Evolutionary conservation across 2,329 filamentous ascomycete species (phyloP), one percentile per base, ranked within the genome.

Genomic region (Diaporthe nobilis): DNA sequence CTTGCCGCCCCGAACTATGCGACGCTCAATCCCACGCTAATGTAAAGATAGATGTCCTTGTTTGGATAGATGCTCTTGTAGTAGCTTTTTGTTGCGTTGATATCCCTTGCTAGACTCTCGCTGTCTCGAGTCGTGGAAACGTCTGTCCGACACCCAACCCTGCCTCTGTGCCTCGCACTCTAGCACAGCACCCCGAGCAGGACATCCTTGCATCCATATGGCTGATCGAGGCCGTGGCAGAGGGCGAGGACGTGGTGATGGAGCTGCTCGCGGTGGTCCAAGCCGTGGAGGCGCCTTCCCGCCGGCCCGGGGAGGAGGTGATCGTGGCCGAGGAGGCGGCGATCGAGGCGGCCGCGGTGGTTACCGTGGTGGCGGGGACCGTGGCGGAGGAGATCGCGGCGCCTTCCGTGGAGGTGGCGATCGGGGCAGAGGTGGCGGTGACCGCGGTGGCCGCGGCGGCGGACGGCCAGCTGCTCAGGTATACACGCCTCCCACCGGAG

Each of bases 391-490:
- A 22, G 72, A 60, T 49, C 58, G 67, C 1, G 75, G 72, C 22
- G 53, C 47, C 0, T 63, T 13, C 31, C 73, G 55, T 15, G 73
- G 73, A 34, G 57, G 73, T 9, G 65, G 73, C 1, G 57, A 49
- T 49, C 53, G 42, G 15, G 63, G 73, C 31, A 31, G 67, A 10
- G 37, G 75, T 4, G 72, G 72, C 12, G 75, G 60, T 28, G 49
- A 42, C 28, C 63, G 71, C 17, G 63, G 71, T n/a, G 63, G 75
- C 55, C 55, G 75, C 39, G 72, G 73, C 42, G 72, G 73, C 34
- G 76, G 71, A 34, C 60, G 58, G 2, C 72, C 57, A 4, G 63
- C 70, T 12, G 8, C 73, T 2, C 42, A 67, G 25, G 55, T 75
- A 4, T 75, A 75, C 76, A 63, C 55, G 28, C 70, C 55, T 22